Conservation (phyloP, 352 stramenopile genomes). For the Pythium phragmiticola region DNA sequence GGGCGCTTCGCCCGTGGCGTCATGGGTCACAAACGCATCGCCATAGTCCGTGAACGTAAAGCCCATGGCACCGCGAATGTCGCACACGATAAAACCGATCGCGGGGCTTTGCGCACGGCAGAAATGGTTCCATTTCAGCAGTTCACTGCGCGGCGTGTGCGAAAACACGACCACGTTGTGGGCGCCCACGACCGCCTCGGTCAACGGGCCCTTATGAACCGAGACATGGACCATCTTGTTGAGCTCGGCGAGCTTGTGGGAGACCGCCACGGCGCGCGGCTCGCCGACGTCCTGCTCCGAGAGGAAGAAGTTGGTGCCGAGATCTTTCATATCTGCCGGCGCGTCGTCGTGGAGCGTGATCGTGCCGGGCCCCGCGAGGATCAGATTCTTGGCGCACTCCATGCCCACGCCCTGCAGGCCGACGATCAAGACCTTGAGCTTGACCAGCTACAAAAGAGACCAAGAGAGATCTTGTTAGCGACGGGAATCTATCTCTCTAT, state of each 20-base stretch:
- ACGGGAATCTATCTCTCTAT: conserved; percentile 1
- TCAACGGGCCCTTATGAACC: conserved; percentile 67
- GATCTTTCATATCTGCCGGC: conserved; percentile 74
- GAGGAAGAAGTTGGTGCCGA: conserved; percentile 94
- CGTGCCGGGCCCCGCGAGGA: conserved; percentile 83
- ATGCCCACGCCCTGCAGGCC: conserved; percentile 85
- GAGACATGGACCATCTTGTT: conserved; percentile 90
- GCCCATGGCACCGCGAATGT: conserved; percentile 74
- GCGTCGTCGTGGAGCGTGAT: conserved; percentile 88
- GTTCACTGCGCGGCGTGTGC: conserved; percentile 63
- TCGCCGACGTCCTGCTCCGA: conserved; percentile 75
- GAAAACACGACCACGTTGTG: conserved; percentile 91
- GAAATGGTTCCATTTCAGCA: conserved; percentile 89
- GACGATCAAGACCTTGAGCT: conserved; percentile 84
- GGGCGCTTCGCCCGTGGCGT: conserved; percentile 76
- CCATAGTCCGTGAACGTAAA: conserved; percentile 85
- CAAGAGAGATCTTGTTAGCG: background rate
- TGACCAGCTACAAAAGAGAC: conserved; percentile 53
- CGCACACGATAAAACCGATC: conserved; percentile 82
- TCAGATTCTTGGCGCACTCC: conserved; percentile 93
- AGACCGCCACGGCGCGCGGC: conserved; percentile 55
- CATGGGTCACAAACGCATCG: conserved; percentile 70
- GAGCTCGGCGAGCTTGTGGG: conserved; percentile 87
- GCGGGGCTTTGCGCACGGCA: conserved; percentile 74
- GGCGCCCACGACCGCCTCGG: conserved; percentile 54